Evolutionary conservation across 2,329 filamentous ascomycete species (phyloP).

Genomic region (Sphaerulina populicola): DNA sequence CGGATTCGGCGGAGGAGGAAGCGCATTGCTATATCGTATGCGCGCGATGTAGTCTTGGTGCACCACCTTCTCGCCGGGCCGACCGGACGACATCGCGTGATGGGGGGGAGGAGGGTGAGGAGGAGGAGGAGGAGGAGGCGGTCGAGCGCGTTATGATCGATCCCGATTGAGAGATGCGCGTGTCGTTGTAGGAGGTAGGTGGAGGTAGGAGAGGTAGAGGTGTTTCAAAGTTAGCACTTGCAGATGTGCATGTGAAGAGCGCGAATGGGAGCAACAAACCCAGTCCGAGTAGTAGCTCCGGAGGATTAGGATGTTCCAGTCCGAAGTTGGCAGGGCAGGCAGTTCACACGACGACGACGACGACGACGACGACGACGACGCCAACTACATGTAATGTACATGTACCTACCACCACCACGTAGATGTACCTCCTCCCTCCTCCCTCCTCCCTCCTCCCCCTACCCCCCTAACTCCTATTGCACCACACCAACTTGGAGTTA

Average conservation of each 20-base stretch:
- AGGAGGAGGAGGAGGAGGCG: neutral
- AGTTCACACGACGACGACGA: no score
- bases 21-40: conserved; percentile 88
- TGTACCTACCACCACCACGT: no score
- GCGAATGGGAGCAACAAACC: neutral
- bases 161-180: conserved; percentile 1
- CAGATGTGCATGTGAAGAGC: neutral
- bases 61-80: conserved; percentile 37
- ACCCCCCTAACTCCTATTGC: no score
- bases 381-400: no score
- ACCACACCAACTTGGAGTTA: neutral
- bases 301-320: no score
- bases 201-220: neutral
- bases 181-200: neutral
- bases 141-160: neutral
- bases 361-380: no score
- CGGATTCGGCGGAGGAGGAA: conserved; percentile 86
- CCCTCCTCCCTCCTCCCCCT: no score
- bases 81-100: conserved; percentile 23
- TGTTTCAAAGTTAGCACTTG: no score
- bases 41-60: conserved; percentile 97
- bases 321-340: no score
- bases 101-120: no score
- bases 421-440: no score
- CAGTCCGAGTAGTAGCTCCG: no score